Evolutionary conservation across 139 green algal genomes (phyloP), one percentile per base, ranked within the genome.

Genomic region (Trebouxia sp.): DNA sequence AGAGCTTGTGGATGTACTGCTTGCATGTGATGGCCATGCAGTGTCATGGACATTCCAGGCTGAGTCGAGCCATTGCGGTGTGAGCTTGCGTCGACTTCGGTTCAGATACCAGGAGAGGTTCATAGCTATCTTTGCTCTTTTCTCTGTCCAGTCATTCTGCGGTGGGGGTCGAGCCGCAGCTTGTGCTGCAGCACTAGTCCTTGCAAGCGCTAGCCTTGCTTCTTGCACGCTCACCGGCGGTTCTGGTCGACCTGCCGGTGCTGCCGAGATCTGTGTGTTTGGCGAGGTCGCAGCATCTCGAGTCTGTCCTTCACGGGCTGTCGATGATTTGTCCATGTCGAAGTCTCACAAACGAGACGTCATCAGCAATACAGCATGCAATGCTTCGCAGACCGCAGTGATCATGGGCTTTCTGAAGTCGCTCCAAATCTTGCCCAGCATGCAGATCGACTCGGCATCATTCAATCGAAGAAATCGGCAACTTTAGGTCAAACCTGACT

Each of bases 61-160:
- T 58, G 50, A 2, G 50, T 1, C 4, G 20, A 26, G 48, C 15
- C 48, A 56, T 26, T 12, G 14, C 48, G 14, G 14, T 56, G 48
- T 26, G 48, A 56, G 12, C 15, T 15, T 26, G 15, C 48, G 15
- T 26, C 12, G 48, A 26, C 15, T 56, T 12, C 12, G 12, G 15
- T 56, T 26, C 48, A 56, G 12, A 15, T 53, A 77, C 69, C 69
- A 77, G 7, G 69, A 77, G 22, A 77, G 26, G 1, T 77, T 77
- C 69, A 77, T 77, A 5, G 69, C 69, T 32, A 77, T 6, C 8
- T n/a, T 38, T 24, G 42, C 43, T 28, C 69, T 77, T 30, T n/a
- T 28, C 26, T 41, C 69, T 22, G 38, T 37, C 6, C 26, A n/a
- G 1, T 51, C 69, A 48, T n/a, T 56, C 0, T 55, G 41, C 42